Percentiles rank a stretch among this genome's conserved stretches.
These are phyloP conservation scores for Epichloe festucae DNA, from an alignment of 2,329 filamentous ascomycete species.

Conservation along the genomic window DNA sequence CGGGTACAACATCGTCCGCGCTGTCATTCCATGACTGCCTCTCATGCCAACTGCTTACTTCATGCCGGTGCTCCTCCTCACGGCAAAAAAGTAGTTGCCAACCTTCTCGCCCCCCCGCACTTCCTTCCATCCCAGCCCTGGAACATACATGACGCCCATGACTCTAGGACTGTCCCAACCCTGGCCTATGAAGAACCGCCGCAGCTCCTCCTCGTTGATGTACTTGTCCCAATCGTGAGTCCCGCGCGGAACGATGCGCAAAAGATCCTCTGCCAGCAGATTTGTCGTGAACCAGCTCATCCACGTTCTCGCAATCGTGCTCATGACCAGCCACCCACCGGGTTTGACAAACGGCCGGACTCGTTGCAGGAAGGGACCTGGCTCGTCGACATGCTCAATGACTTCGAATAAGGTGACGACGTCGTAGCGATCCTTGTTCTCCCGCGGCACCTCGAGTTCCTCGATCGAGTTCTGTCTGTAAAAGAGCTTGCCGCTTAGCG, in stretches of 20 bases:
- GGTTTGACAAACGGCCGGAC: constrained; percentile 69
- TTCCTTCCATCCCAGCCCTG: constrained; percentile 79
- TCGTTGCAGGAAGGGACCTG: constrained; percentile 57
- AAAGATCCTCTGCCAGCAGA: constrained; percentile 74
- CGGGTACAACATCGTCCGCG: not conserved
- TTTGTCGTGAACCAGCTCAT: constrained; percentile 88
- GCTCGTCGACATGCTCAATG: constrained; percentile 76
- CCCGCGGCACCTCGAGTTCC: constrained; percentile 35
- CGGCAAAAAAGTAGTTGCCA: constrained; percentile 97
- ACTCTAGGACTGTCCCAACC: constrained; percentile 48
- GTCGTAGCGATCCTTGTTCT: constrained; percentile 46
- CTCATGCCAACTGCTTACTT: not conserved
- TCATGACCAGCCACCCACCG: constrained; percentile 85
- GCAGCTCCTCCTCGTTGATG: constrained; percentile 72
- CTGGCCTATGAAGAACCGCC: constrained; percentile 37
- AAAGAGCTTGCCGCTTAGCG: constrained; percentile 46
- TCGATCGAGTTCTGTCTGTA: constrained; percentile 75
- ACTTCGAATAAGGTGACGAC: constrained; percentile 87
- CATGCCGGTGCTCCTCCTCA: constrained; percentile 32
- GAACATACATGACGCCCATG: constrained; percentile 81
- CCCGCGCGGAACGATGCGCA: constrained; percentile 78
- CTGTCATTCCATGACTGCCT: not conserved
- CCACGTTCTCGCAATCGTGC: constrained; percentile 84
- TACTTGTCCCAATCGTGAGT: constrained; percentile 98
- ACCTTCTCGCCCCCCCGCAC: constrained; percentile 65